These are phyloP conservation scores for Ogataea glucozyma DNA, from an alignment of 805 yeast species.

Conservation along the genomic window DNA sequence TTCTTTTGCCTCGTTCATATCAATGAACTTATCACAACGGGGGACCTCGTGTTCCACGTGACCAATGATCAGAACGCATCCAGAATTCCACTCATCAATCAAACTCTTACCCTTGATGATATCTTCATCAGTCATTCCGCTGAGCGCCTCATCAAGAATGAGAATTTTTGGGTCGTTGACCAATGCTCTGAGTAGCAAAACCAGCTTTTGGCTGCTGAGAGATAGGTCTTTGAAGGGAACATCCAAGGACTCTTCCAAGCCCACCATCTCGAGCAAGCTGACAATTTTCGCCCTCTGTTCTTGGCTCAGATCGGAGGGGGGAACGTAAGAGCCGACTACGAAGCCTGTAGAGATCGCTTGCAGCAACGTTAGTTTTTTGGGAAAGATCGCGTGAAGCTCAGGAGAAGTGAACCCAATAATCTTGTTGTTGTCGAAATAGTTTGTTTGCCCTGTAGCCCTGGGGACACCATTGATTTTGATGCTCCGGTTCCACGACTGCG, in stretches of 20 bases:
- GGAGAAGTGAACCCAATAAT: conserved; percentile 89
- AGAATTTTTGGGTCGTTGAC: conserved; percentile 76
- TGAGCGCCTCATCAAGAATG: conserved; percentile 88
- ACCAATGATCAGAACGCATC: conserved; percentile 78
- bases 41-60: conserved; percentile 85
- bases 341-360: conserved; percentile 74
- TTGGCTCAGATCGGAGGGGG: conserved; percentile 42
- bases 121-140: conserved; percentile 77
- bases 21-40: conserved; percentile 53
- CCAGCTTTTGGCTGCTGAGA: conserved; percentile 75
- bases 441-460: conserved; percentile 71
- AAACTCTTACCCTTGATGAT: conserved; percentile 56
- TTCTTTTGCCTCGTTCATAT: conserved; percentile 36
- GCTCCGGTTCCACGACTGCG: conserved; percentile 86
- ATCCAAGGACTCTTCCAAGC: conserved; percentile 41
- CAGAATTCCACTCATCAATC: conserved; percentile 51
- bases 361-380: conserved; percentile 50
- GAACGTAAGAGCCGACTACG: conserved; percentile 62
- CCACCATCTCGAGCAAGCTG: conserved; percentile 48
- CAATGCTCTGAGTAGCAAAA: conserved; percentile 73
- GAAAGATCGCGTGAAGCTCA: conserved; percentile 87
- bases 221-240: conserved; percentile 52
- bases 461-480: conserved; percentile 64
- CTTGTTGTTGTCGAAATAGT: conserved; percentile 76
- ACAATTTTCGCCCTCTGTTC: conserved; percentile 43